Evolutionary conservation across 371 early-diverging fungal genomes (phyloP).

Genomic region (Phascolomyces articulosus): DNA sequence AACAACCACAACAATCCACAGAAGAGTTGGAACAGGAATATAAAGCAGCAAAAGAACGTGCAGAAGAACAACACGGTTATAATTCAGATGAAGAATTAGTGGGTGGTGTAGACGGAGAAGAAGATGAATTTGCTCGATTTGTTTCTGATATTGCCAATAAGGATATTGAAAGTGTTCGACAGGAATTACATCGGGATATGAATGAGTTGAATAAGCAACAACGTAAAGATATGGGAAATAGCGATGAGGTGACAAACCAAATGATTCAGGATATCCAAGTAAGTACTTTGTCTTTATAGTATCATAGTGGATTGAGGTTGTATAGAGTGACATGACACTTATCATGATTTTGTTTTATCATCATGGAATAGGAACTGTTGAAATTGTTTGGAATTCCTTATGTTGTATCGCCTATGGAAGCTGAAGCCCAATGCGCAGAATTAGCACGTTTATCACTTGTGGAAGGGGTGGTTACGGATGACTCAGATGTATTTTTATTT

Average conservation of each 20-base stretch:
- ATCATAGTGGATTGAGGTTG: not conserved
- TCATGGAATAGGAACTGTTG: conserved; percentile 77
- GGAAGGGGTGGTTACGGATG: conserved; percentile 99
- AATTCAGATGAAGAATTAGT: conserved; percentile 47
- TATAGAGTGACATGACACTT: too few species aligned
- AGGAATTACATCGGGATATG: conserved; percentile 64
- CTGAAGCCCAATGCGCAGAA: conserved; percentile 97
- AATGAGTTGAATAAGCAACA: conserved; percentile 55
- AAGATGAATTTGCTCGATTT: conserved; percentile 58
- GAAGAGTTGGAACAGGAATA: conserved; percentile 1
- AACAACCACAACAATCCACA: not conserved
- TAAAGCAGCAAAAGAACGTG: conserved; percentile 6
- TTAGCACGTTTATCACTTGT: conserved; percentile 72
- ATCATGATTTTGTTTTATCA: too few species aligned
- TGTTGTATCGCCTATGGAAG: conserved; percentile 95
- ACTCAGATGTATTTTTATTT: conserved; percentile 98
- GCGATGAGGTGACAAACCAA: conserved; percentile 67
- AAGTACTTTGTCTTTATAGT: not conserved
- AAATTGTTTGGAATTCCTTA: conserved; percentile 96
- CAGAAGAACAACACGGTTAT: conserved; percentile 27
- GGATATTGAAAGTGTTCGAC: conserved; percentile 43
- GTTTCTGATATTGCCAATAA: conserved; percentile 53
- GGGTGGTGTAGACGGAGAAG: conserved; percentile 42
- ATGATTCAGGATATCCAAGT: conserved; percentile 76
- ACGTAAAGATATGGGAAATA: conserved; percentile 64